phyloP scores from a whole-genome alignment of 1,139 yeast genomes.

The Saccharomyces hybrid region DNA sequence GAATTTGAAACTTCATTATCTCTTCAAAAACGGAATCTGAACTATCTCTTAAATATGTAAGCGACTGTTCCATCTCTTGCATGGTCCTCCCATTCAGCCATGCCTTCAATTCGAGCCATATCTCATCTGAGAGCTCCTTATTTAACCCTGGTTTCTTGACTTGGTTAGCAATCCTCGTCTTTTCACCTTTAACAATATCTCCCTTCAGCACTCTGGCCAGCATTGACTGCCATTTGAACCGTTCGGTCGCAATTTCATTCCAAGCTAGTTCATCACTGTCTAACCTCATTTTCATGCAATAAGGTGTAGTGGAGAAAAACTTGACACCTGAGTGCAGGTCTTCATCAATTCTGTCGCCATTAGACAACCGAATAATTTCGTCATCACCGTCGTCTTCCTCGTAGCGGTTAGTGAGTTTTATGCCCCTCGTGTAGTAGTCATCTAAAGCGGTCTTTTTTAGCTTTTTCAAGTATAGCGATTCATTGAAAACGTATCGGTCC shows the following conservation, averaged over 20 bases:
- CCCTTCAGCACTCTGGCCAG: slow-evolving; percentile 81
- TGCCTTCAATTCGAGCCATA: slow-evolving; percentile 68
- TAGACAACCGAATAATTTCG: background rate
- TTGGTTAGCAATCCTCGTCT: slow-evolving; percentile 56
- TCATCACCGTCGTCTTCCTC: background rate
- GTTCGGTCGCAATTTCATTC: slow-evolving; percentile 44
- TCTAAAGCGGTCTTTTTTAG: background rate
- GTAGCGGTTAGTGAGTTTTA: background rate
- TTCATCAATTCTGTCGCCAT: background rate
- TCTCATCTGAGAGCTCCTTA: slow-evolving; percentile 59
- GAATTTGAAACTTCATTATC: slow-evolving; percentile 36
- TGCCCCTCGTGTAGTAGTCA: background rate
- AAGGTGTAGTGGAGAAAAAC: background rate
- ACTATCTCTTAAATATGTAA: slow-evolving; percentile 61
- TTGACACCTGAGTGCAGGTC: background rate
- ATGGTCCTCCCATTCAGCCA: slow-evolving; percentile 70
- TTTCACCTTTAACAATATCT: slow-evolving; percentile 83
- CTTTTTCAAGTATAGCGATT: background rate
- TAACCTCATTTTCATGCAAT: background rate
- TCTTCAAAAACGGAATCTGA: slow-evolving; percentile 67
- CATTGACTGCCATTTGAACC: slow-evolving; percentile 94
- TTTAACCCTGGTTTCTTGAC: slow-evolving; percentile 35
- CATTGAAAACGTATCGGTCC: background rate
- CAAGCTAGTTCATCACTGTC: background rate
- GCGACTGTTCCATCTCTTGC: slow-evolving; percentile 63